These are phyloP conservation scores for Apiotrichum porosum DNA, from an alignment of 1,284 basidiomycete genomes.

Conservation along the genomic window DNA sequence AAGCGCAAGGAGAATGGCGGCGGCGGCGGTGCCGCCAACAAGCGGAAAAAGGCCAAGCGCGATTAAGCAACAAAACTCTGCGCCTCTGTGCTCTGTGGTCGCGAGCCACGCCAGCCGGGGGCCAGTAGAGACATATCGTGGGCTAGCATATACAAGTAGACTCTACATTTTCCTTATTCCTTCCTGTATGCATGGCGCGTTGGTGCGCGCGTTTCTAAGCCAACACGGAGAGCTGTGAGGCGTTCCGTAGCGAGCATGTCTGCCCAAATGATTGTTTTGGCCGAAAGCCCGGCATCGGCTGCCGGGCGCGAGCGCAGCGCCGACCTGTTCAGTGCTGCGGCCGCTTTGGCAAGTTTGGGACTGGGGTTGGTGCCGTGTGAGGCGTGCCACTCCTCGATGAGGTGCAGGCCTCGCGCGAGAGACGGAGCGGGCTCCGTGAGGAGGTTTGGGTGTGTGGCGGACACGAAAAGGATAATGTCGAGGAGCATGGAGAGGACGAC, in stretches of 20 bases:
- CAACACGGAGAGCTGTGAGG: background rate
- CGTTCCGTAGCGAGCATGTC: slow-evolving; percentile 16
- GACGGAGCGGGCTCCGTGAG: slow-evolving; percentile 19
- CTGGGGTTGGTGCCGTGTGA: background rate
- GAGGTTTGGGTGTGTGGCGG: slow-evolving; percentile 16
- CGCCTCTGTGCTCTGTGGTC: no score
- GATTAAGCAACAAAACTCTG: slow-evolving; percentile 1
- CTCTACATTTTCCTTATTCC: background rate
- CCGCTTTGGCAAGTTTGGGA: slow-evolving; percentile 9
- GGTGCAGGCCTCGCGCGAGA: slow-evolving; percentile 17
- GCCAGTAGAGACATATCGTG: no score
- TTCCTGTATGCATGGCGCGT: slow-evolving; percentile 6
- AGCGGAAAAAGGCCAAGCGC: slow-evolving; percentile 20
- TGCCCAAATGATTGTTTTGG: slow-evolving; percentile 4
- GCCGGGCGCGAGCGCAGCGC: slow-evolving; percentile 9
- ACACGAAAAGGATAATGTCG: slow-evolving; percentile 35
- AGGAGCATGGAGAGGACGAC: slow-evolving; percentile 32
- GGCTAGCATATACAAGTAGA: background rate
- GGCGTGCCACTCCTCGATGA: slow-evolving; percentile 16
- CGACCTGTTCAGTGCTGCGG: slow-evolving; percentile 6
- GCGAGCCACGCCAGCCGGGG: no score
- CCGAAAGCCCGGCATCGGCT: background rate
- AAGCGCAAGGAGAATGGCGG: slow-evolving; percentile 21
- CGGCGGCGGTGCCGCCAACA: slow-evolving; percentile 10
- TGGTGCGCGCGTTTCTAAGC: background rate